Evolutionary conservation across 257 asterid genomes (phyloP), one percentile per base, ranked within the genome.

Genomic region (Vinca minor): DNA sequence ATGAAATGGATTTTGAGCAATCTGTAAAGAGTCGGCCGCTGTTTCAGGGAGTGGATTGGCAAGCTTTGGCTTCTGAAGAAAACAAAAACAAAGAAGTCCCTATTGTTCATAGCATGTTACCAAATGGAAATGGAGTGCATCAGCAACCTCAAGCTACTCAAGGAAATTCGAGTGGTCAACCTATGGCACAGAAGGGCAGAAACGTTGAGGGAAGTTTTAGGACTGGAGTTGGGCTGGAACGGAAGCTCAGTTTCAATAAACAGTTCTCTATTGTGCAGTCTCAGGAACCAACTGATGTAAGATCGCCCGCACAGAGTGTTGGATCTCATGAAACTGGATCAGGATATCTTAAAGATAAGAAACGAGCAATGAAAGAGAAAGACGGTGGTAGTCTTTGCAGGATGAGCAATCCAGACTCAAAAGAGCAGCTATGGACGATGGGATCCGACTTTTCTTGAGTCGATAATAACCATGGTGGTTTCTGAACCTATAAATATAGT

Each of bases 11-110:
- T 87, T 78, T 71, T 68, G 99, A 93, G 82, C 77, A 93, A 71
- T 93, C 99, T 48, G 99, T 93, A 35, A 81, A 83, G 68, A 89
- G 97, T 59, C 89, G 87, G 66, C 99, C 99, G 9, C 45, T 93
- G 71, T 89, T 93, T 78, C 92, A 93, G n/a, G n/a, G n/a, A n/a
- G n/a, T n/a, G n/a, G n/a, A n/a, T n/a, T n/a, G n/a, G n/a, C n/a
- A n/a, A n/a, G n/a, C n/a, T n/a, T n/a, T n/a, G n/a, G n/a, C n/a
- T n/a, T n/a, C n/a, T n/a, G n/a, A n/a, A n/a, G n/a, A n/a, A n/a
- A n/a, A n/a, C 59, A 84, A 87, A 73, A 78, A 65, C 62, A 82
- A 78, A 78, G 97, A 84, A 41, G 75, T 89, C 25, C n/a, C n/a
- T n/a, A 63, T 69, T 52, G 74, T 68, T 79, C 88, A 75, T 63